Evolutionary conservation across 108 stramenopile species (phyloP).

Genomic region (Fragilariopsis cylindrus): DNA sequence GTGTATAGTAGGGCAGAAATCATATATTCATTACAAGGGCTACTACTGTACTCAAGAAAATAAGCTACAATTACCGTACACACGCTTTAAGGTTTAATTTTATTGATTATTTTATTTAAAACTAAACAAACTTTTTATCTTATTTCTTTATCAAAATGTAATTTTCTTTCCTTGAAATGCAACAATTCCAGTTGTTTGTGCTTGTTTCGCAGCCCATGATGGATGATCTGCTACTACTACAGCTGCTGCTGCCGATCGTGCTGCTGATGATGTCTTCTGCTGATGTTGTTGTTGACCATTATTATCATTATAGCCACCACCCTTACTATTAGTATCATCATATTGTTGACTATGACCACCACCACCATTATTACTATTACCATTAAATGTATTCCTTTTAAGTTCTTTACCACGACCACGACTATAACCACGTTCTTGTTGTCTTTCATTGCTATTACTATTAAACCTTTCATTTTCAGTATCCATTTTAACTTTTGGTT

Average conservation of each 20-base stretch:
- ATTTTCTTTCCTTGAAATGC: constrained; percentile 82
- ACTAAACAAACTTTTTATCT: no score
- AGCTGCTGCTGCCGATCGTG: constrained; percentile 51
- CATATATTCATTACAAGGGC: no score
- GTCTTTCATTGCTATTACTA: background rate
- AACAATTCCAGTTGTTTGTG: constrained; percentile 73
- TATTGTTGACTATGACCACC: background rate
- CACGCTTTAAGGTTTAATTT: no score
- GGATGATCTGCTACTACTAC: constrained; percentile 55
- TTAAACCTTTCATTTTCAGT: constrained; percentile 16
- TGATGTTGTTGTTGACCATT: background rate
- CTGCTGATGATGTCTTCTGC: constrained; percentile 4
- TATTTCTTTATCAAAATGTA: constrained; percentile 45
- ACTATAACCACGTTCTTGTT: background rate
- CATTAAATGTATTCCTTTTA: background rate
- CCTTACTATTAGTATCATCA: background rate
- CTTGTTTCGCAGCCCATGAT: constrained; percentile 78
- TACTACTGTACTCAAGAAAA: no score
- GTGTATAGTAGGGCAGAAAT: no score
- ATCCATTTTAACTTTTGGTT: constrained; percentile 42
- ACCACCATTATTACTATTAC: background rate
- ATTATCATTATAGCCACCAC: background rate
- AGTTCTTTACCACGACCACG: background rate
- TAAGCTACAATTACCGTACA: no score
- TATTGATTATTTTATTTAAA: no score